These are phyloP conservation scores for Sarocladium oryzae DNA, from an alignment of 2,329 filamentous ascomycete species.

Conservation along the genomic window DNA sequence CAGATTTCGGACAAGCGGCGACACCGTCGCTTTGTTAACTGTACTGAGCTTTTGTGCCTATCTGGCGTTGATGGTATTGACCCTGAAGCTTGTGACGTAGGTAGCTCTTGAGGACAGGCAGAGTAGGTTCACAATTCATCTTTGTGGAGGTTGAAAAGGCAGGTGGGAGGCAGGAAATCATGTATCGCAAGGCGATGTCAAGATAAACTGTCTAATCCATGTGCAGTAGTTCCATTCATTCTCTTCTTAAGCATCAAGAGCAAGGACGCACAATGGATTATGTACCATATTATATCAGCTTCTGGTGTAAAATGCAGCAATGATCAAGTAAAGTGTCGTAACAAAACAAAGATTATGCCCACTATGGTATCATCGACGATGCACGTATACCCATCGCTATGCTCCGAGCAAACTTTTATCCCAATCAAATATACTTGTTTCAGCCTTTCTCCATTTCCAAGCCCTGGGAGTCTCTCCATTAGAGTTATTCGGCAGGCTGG, in stretches of 20 bases:
- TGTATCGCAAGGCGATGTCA: too few relatives aligned
- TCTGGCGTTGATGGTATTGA: conserved; percentile 48
- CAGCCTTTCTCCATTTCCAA: not conserved
- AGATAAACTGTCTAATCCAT: too few relatives aligned
- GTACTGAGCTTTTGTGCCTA: conserved; percentile 52
- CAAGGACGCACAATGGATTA: too few relatives aligned
- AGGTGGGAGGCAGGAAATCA: too few relatives aligned
- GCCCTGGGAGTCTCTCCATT: too few relatives aligned
- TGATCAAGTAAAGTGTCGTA: too few relatives aligned
- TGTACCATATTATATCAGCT: too few relatives aligned
- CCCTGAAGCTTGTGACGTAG: conserved; percentile 34
- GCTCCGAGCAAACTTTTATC: not conserved
- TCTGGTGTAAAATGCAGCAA: not conserved
- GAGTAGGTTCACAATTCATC: too few relatives aligned
- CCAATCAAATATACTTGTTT: not conserved
- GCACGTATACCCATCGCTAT: not conserved
- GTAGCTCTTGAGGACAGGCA: not conserved
- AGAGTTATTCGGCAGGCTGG: too few relatives aligned
- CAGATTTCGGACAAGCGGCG: conserved; percentile 59
- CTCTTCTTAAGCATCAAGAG: too few relatives aligned
- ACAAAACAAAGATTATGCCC: not conserved
- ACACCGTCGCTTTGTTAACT: conserved; percentile 54
- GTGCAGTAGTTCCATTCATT: too few relatives aligned
- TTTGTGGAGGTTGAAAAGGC: too few relatives aligned
- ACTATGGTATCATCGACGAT: not conserved